These are phyloP conservation scores for Claviceps spartinae DNA, from an alignment of 2,329 filamentous ascomycete species.

Conservation along the genomic window DNA sequence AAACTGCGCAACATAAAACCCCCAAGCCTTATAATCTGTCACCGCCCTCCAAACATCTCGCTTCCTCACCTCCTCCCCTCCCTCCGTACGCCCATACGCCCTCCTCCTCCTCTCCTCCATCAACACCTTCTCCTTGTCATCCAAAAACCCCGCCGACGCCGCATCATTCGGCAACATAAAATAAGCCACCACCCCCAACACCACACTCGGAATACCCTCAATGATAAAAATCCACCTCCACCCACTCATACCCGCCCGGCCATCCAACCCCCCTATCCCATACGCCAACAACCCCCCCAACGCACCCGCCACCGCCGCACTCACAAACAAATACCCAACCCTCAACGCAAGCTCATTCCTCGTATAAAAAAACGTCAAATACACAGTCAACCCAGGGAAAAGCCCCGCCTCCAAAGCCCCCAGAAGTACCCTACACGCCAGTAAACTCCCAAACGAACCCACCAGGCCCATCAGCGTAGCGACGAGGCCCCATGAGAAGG, in stretches of 20 bases:
- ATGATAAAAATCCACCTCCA: constrained; percentile 62
- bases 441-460: constrained; percentile 47
- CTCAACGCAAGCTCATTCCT: constrained; percentile 59
- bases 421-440: constrained; percentile 56
- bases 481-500: constrained; percentile 50
- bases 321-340: constrained; percentile 60
- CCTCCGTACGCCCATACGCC: constrained; percentile 35
- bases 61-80: constrained; percentile 34
- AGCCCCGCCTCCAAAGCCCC: constrained; percentile 56
- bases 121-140: constrained; percentile 48
- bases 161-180: constrained; percentile 24
- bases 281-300: constrained; percentile 62
- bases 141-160: constrained; percentile 46
- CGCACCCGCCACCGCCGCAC: constrained; percentile 56
- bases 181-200: constrained; percentile 22
- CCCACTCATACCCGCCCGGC: constrained; percentile 42
- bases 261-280: constrained; percentile 60
- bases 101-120: constrained; percentile 29
- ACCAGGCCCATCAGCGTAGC: constrained; percentile 58
- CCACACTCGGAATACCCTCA: constrained; percentile 29
- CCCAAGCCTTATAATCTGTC: constrained; percentile 63
- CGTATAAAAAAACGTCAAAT: constrained; percentile 65
- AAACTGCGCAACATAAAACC: constrained; percentile 57
- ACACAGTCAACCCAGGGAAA: constrained; percentile 55
- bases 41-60: constrained; percentile 53